Evolutionary conservation across 2,329 filamentous ascomycete genomes (phyloP).

Genomic region (Botryosphaeria dothidea): DNA sequence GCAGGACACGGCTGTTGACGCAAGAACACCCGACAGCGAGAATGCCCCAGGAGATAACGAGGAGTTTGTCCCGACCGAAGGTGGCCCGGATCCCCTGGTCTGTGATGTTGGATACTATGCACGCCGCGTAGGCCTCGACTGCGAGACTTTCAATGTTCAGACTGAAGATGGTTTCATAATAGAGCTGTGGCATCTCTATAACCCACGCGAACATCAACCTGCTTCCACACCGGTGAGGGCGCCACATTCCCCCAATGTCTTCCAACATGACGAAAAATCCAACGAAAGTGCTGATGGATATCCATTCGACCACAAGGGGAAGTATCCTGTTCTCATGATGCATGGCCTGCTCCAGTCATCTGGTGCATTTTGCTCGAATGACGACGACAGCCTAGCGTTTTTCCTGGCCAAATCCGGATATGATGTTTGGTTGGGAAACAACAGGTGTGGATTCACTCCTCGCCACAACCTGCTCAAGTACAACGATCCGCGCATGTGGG

Average conservation of each 20-base stretch:
- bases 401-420: constrained; percentile 89
- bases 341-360: constrained; percentile 87
- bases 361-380: constrained; percentile 86
- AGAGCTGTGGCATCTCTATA: constrained; percentile 84
- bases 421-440: constrained; percentile 95
- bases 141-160: constrained; percentile 80
- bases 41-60: constrained; percentile 41
- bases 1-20: constrained; percentile 40
- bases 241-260: constrained; percentile 63
- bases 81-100: constrained; percentile 74
- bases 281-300: constrained; percentile 20
- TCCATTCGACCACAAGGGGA: constrained; percentile 55
- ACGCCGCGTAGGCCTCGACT: constrained; percentile 79
- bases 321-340: constrained; percentile 83
- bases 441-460: constrained; percentile 82
- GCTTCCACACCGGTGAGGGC: constrained; percentile 51
- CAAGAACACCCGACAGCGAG: constrained; percentile 22
- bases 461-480: constrained; percentile 71
- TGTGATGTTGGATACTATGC: constrained; percentile 87
- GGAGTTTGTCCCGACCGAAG: constrained; percentile 72
- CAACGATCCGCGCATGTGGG: constrained; percentile 88
- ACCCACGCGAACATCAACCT: constrained; percentile 71
- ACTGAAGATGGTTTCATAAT: constrained; percentile 95
- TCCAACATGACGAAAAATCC: constrained; percentile 38
- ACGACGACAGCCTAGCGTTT: constrained; percentile 87